These are phyloP conservation scores for Hericium erinaceus DNA, from an alignment of 768 basidiomycete genomes.

Conservation along the genomic window DNA sequence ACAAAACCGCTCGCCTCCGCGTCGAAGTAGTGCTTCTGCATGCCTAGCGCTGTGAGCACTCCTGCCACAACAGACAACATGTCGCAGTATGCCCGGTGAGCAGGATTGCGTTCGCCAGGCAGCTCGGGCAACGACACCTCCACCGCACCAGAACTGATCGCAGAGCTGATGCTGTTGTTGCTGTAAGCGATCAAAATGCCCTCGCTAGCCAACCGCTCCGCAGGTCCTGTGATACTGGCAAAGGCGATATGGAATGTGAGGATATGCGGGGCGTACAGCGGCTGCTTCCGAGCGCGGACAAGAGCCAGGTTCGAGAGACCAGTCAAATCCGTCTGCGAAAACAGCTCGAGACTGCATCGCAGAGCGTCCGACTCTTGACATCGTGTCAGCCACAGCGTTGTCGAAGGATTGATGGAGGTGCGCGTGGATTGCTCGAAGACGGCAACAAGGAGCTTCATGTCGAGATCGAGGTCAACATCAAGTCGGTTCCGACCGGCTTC, in stretches of 20 bases:
- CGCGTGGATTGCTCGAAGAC: slow-evolving; percentile 79
- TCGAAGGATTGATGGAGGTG: slow-evolving; percentile 56
- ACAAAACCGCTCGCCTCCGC: slow-evolving; percentile 81
- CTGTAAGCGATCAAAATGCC: slow-evolving; percentile 77
- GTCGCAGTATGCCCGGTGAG: slow-evolving; percentile 73
- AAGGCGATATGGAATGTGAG: slow-evolving; percentile 83
- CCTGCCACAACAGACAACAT: slow-evolving; percentile 77
- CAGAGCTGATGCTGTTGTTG: slow-evolving; percentile 67
- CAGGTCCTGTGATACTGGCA: slow-evolving; percentile 64
- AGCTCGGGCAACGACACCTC: slow-evolving; percentile 59
- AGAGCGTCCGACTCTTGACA: slow-evolving; percentile 80
- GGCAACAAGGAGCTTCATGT: slow-evolving; percentile 73
- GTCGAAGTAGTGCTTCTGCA: slow-evolving; percentile 70
- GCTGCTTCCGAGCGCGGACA: slow-evolving; percentile 51
- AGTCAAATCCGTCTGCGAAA: slow-evolving; percentile 56
- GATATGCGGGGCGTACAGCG: slow-evolving; percentile 69
- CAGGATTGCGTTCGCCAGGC: slow-evolving; percentile 68
- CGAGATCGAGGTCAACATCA: slow-evolving; percentile 62
- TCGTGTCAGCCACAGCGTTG: slow-evolving; percentile 66
- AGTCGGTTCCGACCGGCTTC: slow-evolving; percentile 46
- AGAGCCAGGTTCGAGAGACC: slow-evolving; percentile 60
- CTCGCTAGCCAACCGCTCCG: slow-evolving; percentile 79
- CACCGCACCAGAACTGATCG: slow-evolving; percentile 69
- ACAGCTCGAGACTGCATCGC: slow-evolving; percentile 62
- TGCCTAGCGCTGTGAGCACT: slow-evolving; percentile 53